Conservation (phyloP, 2,329 filamentous ascomycete species). For the Fusarium continuum region DNA sequence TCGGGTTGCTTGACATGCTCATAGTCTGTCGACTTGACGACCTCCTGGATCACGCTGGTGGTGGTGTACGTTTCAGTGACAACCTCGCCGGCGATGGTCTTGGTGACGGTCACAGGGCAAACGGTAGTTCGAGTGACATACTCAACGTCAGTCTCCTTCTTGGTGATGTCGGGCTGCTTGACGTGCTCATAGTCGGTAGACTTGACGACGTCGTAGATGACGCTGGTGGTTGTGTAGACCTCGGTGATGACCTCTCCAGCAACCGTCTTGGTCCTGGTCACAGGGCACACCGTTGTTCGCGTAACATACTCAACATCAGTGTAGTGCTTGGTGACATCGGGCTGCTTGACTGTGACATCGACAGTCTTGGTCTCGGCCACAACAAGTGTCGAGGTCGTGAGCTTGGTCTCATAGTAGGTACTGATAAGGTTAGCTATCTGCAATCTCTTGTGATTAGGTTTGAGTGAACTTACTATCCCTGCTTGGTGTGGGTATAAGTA, state of each 20-base stretch:
- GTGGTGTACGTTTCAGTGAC: conserved; percentile 49
- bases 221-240: conserved; percentile 45
- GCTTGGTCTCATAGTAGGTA: conserved; percentile 54
- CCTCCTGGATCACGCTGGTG: conserved; percentile 40
- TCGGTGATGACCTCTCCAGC: conserved; percentile 39
- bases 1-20: conserved; percentile 51
- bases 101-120: conserved; percentile 54
- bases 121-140: conserved; percentile 56
- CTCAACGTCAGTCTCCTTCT: conserved; percentile 46
- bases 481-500: conserved; percentile 53
- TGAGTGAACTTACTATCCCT: conserved; percentile 51
- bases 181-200: conserved; percentile 49
- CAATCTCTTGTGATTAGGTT: background rate
- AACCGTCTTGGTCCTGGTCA: conserved; percentile 51
- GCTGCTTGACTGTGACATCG: conserved; percentile 48
- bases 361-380: conserved; percentile 54
- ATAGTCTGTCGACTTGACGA: conserved; percentile 44
- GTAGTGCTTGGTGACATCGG: conserved; percentile 49
- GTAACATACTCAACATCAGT: conserved; percentile 51
- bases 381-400: conserved; percentile 55
- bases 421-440: conserved; percentile 39
- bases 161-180: conserved; percentile 50
- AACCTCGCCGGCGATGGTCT: conserved; percentile 47
- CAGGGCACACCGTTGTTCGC: conserved; percentile 56
- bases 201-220: conserved; percentile 43